Conservation (phyloP, 768 basidiomycete genomes). For the Brasilioporus rufonigricans region DNA sequence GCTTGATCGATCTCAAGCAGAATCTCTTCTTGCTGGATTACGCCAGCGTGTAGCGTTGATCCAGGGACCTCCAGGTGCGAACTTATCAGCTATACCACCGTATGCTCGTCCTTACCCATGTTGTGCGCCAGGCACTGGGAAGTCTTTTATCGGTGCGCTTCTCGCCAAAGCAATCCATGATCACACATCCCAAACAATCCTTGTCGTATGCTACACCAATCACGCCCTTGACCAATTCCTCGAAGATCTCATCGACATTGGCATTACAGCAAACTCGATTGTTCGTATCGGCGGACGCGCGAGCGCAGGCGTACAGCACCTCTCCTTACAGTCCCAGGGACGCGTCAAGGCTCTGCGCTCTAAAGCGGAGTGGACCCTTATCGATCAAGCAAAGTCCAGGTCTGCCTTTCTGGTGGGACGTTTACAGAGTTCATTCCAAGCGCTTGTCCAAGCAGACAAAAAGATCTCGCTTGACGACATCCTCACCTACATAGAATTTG, state of each 20-base stretch:
- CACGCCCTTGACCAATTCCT: slow-evolving; percentile 74
- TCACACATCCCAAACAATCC: slow-evolving; percentile 45
- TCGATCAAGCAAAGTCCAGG: slow-evolving; percentile 38
- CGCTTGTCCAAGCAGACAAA: slow-evolving; percentile 20
- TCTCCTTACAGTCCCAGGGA: slow-evolving; percentile 45
- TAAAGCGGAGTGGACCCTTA: slow-evolving; percentile 38
- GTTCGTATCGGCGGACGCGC: slow-evolving; percentile 61
- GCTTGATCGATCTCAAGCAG: slow-evolving; percentile 52
- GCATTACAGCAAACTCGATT: slow-evolving; percentile 47
- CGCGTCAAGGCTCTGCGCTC: slow-evolving; percentile 20
- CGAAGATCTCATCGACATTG: slow-evolving; percentile 57
- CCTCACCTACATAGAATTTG: slow-evolving; percentile 50
- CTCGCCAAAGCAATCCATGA: slow-evolving; percentile 60
- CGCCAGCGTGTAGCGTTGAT: slow-evolving; percentile 58
- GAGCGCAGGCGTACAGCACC: slow-evolving; percentile 43
- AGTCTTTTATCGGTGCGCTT: slow-evolving; percentile 70
- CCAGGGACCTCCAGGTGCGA: slow-evolving; percentile 68
- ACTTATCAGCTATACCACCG: background rate
- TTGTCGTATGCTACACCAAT: slow-evolving; percentile 74
- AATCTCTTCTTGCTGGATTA: slow-evolving; percentile 49
- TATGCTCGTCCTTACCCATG: background rate
- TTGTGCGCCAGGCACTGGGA: slow-evolving; percentile 57
- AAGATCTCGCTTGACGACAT: slow-evolving; percentile 30
- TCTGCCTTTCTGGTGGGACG: slow-evolving; percentile 9
- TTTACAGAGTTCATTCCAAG: slow-evolving; percentile 34